Evolutionary conservation across 2,329 filamentous ascomycete genomes (phyloP), one percentile per base, ranked within the genome.

Genomic region (Ophiocordyceps camponoti-saundersi): DNA sequence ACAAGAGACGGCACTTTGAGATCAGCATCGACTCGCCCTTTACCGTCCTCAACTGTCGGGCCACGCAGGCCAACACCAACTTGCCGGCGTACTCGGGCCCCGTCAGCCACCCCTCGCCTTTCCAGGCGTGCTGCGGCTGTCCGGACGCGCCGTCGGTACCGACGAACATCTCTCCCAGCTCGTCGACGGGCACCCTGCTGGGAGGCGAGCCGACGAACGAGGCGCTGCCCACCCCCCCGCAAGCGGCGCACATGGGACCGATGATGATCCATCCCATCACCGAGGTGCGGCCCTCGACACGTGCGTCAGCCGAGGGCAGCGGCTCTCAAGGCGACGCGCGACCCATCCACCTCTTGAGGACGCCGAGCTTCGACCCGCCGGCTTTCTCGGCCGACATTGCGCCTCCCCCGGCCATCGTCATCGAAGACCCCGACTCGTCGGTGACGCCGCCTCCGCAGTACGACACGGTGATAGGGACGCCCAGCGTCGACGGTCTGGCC

Each of bases 21-120:
- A 95, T 95, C 56, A 94, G 87, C 53, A 95, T 95, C 55, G 89
- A 95, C 64, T 95, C 88, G 1, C 89, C 89, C 1, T 90, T 95
- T 59, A 90, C 90, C 51, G 86, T 95, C 43, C 81, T 95, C 44
- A 90, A 89, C 51, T 95, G 89, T 66, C 85, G 85, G 51, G 88
- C 89, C n/a, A 93, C 87, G 1, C 85, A 92, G 60, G 82, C 85
- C 45, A 95, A 95, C 62, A 94, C 84, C 23, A 79, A 80, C 13
- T 73, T 95, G 12, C 89, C 89, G 0, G 83, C 85, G 16, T 95
- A 95, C 61, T 65, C 68, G 7, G 68, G 70, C 21, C 58, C 63
- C 4, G 79, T 77, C 10, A 73, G 66, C 48, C 53, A 68, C 67
- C 47, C 72, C 59, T 30, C 67, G 61, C 53, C 57, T 3, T 61